A percentile compares a stretch with the other conserved stretches of the same genome.
Conservation (phyloP, 805 yeast genomes). For the Ogataea wickerhamii region DNA sequence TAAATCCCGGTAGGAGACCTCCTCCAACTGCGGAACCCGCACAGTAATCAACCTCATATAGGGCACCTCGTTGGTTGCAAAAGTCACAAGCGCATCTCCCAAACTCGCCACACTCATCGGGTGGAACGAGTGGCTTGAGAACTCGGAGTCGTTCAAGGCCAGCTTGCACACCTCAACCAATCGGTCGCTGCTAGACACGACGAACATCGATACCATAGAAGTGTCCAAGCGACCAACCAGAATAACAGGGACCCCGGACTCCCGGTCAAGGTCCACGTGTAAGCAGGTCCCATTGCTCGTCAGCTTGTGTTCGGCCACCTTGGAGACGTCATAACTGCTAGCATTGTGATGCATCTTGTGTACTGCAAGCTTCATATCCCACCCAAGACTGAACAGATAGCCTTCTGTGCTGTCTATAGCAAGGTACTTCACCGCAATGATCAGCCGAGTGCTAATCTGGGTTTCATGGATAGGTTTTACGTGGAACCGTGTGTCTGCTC, state of each 20-base stretch:
- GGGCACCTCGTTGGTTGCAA: slow-evolving; percentile 78
- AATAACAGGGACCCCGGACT: slow-evolving; percentile 34
- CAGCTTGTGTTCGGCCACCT: slow-evolving; percentile 34
- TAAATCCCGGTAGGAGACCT: slow-evolving; percentile 14
- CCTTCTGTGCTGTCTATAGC: slow-evolving; percentile 17
- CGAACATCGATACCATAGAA: slow-evolving; percentile 50
- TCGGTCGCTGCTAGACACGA: slow-evolving; percentile 15
- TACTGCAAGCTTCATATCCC: slow-evolving; percentile 48
- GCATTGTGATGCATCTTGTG: slow-evolving; percentile 26
- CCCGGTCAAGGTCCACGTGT: slow-evolving; percentile 26
- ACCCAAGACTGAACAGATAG: slow-evolving; percentile 53
- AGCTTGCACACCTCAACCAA: slow-evolving; percentile 41
- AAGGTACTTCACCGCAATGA: slow-evolving; percentile 23
- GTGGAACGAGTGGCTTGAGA: slow-evolving; percentile 59
- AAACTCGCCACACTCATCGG: slow-evolving; percentile 44
- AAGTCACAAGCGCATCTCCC: slow-evolving; percentile 38
- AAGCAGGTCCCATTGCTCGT: slow-evolving; percentile 52
- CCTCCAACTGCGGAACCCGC: slow-evolving; percentile 35
- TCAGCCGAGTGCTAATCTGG: slow-evolving; percentile 31
- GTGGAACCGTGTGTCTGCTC: not conserved
- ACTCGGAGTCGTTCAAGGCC: slow-evolving; percentile 72
- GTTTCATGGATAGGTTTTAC: slow-evolving; percentile 9
- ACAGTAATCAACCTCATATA: slow-evolving; percentile 65
- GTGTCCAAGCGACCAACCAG: slow-evolving; percentile 59
- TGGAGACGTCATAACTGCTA: slow-evolving; percentile 9